Conservation (phyloP, 495 filamentous ascomycete genomes). For the Gamarada debralockiae region DNA sequence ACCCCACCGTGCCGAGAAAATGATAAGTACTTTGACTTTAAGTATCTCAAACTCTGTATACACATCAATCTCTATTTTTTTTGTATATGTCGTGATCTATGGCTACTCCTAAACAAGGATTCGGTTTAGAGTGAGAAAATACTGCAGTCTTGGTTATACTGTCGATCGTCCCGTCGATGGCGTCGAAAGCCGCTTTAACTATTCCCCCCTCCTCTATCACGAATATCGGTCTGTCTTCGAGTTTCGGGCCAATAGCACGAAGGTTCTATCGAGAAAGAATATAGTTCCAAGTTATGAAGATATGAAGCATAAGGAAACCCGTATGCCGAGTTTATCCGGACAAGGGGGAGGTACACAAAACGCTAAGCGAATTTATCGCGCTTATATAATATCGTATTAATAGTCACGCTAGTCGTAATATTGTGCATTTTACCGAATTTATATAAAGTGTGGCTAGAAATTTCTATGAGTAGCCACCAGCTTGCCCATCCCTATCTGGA, state of each 20-base stretch:
- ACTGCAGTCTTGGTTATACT: too few species aligned
- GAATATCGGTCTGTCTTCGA: background rate
- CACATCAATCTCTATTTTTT: slow-evolving; percentile 10
- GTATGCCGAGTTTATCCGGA: background rate
- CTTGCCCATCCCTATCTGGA: background rate
- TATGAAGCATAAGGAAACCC: background rate
- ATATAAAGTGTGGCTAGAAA: background rate
- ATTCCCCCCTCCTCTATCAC: background rate
- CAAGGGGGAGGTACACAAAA: too few species aligned
- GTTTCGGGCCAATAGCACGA: background rate
- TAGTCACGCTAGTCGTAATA: background rate
- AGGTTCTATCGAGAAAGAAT: background rate
- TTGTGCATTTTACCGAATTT: background rate
- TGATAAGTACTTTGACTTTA: background rate
- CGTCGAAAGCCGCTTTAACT: too few species aligned
- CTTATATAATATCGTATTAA: too few species aligned
- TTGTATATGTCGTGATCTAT: background rate
- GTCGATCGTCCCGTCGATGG: too few species aligned
- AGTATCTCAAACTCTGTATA: background rate
- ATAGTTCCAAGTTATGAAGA: too few species aligned
- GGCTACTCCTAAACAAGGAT: too few species aligned
- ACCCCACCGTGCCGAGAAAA: too few species aligned
- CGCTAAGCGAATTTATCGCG: too few species aligned
- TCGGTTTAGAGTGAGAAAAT: too few species aligned
- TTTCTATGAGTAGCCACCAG: background rate